Percentiles rank a stretch among this genome's conserved stretches.
phyloP scores from a whole-genome alignment of 169 alveolate genomes.

The Perkinsus olseni region DNA sequence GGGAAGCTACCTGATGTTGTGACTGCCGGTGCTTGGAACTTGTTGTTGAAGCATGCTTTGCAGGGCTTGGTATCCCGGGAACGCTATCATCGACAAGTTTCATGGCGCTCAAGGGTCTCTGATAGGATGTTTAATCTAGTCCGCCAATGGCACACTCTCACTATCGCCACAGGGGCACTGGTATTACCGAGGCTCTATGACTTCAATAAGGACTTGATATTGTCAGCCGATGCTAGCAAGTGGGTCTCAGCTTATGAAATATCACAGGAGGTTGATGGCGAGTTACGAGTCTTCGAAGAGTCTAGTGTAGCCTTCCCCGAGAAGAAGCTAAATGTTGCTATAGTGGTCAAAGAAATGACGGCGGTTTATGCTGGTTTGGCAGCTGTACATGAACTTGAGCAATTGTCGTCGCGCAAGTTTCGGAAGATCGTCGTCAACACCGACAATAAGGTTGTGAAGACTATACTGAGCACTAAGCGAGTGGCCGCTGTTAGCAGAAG shows the following conservation, averaged over 20 bases:
- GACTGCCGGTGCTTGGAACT: background rate
- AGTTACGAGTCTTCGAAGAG: background rate
- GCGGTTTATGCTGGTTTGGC: background rate
- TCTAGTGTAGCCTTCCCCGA: background rate
- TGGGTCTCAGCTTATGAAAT: background rate
- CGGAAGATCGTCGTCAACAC: background rate
- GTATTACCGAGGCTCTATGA: background rate
- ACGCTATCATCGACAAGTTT: background rate
- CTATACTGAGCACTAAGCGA: background rate
- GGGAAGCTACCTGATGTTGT: background rate
- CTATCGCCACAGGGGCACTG: background rate
- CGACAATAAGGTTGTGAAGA: background rate
- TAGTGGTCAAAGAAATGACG: background rate
- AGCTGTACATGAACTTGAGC: background rate
- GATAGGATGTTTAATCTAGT: background rate
- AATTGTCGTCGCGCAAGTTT: background rate
- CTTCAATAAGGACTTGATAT: background rate
- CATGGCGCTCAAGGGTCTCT: background rate
- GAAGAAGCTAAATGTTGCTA: background rate
- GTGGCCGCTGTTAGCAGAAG: background rate
- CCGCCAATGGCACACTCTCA: background rate
- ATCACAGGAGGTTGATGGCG: background rate
- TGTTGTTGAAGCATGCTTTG: background rate
- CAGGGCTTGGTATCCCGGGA: background rate
- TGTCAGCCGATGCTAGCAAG: background rate